Evolutionary conservation across 2,329 filamentous ascomycete species (phyloP), one percentile per base, ranked within the genome.

Genomic region (Talaromyces sp.): DNA sequence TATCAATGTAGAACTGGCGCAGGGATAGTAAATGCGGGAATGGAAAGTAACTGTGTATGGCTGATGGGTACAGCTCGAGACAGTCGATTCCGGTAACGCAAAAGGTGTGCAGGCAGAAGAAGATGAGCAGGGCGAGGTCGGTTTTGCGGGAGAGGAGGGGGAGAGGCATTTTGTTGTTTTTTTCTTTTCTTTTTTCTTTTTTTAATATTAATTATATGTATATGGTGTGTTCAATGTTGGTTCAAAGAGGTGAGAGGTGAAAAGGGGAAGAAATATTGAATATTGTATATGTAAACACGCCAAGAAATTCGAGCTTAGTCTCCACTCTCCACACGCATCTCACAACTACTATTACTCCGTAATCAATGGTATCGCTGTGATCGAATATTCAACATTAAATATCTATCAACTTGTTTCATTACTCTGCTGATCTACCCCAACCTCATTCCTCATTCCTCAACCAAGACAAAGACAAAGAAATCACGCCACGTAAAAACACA

Each of bases 1-100:
- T 87, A 1, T 75, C 70, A 63, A 88, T 77, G 72, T 89, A 88
- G 73, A 77, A 88, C 2, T 74, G 68, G 62, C 84, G 82, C 2
- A 89, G 63, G 0, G 71, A 63, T 49, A 71, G 70, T 67, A 86
- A 81, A 69, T 84, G 77, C 0, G 73, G 58, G 15, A 62, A 62
- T 0, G 83, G 83, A 55, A 78, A 79, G 9, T 87, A 65, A 64
- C 86, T 87, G 60, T 86, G 76, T n/a, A 62, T 15, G 39, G 28
- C 55, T 3, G 42, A 4, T 3, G 60, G 60, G 56, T 53, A 62
- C 51, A 62, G 60, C 10, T 62, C 30, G 30, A 62, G 52, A 49
- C 60, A 62, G 44, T 62, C 60, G 57, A 62, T 25, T 44, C 39
- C 55, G 1, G 13, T 59, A 19, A 59, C 52, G 32, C 55, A 62